phyloP scores from a whole-genome alignment of 225 moss, liverwort and hornwort species.

The Antitrichia curtipendula region DNA sequence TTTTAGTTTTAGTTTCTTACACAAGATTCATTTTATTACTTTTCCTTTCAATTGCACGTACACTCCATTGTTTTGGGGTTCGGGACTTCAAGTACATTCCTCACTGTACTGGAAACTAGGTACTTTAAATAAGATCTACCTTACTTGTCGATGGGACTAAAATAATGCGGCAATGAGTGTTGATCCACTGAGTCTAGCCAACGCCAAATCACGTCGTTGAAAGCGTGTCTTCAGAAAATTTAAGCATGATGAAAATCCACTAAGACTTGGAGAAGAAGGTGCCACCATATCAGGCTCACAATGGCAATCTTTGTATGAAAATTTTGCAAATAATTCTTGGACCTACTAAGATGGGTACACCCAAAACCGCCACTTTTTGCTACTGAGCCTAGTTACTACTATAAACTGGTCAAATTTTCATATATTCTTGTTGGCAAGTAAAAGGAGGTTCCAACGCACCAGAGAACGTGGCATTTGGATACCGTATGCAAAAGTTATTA shows the following conservation, averaged over 20 bases:
- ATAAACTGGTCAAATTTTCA: too few relatives aligned
- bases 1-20: background rate
- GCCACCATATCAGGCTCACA: background rate
- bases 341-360: too few relatives aligned
- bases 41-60: too few relatives aligned
- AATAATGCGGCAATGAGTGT: background rate
- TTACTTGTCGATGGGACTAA: background rate
- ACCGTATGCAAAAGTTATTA: too few relatives aligned
- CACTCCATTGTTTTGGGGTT: background rate
- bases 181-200: background rate
- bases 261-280: background rate
- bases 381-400: too few relatives aligned
- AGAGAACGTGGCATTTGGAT: too few relatives aligned
- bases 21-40: background rate
- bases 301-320: background rate
- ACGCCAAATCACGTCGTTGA: background rate
- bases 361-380: too few relatives aligned
- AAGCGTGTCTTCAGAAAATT: background rate
- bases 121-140: background rate
- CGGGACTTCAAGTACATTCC: background rate
- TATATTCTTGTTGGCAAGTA: too few relatives aligned
- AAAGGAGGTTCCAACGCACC: too few relatives aligned
- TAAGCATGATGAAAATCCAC: background rate
- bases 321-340: background rate
- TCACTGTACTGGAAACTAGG: background rate